Evolutionary conservation across 2,329 filamentous ascomycete species (phyloP).

Genomic region (Sporothrix dimorphospora): DNA sequence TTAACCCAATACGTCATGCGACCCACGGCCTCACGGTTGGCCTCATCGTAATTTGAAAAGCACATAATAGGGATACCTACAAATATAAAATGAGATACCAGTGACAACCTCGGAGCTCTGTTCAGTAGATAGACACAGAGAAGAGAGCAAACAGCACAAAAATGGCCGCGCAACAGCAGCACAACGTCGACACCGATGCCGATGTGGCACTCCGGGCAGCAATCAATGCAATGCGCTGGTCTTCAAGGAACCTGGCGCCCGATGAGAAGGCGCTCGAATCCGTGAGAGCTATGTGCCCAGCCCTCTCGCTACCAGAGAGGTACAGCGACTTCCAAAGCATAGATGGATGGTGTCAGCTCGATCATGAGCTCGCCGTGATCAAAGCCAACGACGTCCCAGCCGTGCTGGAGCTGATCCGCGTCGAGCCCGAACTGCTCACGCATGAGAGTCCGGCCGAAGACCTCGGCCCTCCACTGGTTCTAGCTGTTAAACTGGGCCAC

Average conservation of each 20-base stretch:
- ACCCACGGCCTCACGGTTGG: too few relatives aligned
- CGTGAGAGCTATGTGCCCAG: slow-evolving; percentile 7
- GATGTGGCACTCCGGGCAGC: slow-evolving; percentile 12
- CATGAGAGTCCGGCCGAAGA: background rate
- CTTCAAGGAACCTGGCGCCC: background rate
- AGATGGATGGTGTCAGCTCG: background rate
- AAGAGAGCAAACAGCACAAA: too few relatives aligned
- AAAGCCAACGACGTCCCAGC: slow-evolving; percentile 19
- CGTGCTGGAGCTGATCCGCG: slow-evolving; percentile 13
- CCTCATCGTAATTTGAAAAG: background rate
- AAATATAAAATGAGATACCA: too few relatives aligned
- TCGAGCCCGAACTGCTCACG: slow-evolving; percentile 12
- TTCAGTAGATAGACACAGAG: too few relatives aligned
- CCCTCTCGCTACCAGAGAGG: slow-evolving; percentile 5
- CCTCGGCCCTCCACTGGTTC: slow-evolving; percentile 17
- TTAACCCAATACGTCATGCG: too few relatives aligned
- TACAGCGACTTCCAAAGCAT: slow-evolving; percentile 15
- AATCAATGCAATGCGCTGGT: slow-evolving; percentile 10
- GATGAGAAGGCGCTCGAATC: slow-evolving; percentile 9
- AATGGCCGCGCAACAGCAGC: slow-evolving; percentile 8
- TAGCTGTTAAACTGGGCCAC: slow-evolving; percentile 7
- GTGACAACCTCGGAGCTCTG: too few relatives aligned
- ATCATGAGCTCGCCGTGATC: slow-evolving; percentile 13
- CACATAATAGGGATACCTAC: too few relatives aligned
- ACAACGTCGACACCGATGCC: slow-evolving; percentile 5